These are phyloP conservation scores for Ceratocystis colombiana DNA, from an alignment of 2,329 filamentous ascomycete species.

Conservation along the genomic window DNA sequence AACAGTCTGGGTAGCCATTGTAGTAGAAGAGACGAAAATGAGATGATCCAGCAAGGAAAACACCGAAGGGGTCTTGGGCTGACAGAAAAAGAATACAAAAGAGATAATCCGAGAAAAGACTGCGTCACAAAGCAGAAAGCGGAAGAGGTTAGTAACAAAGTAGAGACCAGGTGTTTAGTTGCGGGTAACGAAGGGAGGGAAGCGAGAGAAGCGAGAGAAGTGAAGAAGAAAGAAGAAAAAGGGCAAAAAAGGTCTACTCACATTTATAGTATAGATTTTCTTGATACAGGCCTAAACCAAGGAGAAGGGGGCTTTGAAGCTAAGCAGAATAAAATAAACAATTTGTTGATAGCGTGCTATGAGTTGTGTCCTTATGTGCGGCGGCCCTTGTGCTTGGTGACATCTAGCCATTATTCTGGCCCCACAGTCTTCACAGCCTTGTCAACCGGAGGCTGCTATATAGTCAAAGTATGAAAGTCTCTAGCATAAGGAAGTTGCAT, in stretches of 20 bases:
- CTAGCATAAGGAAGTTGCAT: neutral
- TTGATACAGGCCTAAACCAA: neutral
- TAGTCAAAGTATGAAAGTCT: neutral
- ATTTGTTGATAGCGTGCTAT: neutral
- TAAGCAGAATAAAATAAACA: neutral
- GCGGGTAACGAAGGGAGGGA: neutral
- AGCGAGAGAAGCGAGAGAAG: neutral
- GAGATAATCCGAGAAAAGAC: neutral
- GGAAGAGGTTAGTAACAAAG: constrained; percentile 8
- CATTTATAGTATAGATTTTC: neutral
- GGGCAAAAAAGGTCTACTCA: neutral
- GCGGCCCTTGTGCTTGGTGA: too few relatives aligned
- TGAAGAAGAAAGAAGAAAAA: neutral
- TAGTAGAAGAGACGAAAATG: constrained; percentile 25
- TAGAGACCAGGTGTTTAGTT: constrained; percentile 8
- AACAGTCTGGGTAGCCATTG: constrained; percentile 30
- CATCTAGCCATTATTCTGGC: too few relatives aligned
- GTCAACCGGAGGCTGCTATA: neutral
- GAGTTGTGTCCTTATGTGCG: too few relatives aligned
- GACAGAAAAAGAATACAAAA: constrained; percentile 18
- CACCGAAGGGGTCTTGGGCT: constrained; percentile 26
- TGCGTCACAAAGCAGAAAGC: constrained; percentile 11
- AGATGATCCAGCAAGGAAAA: constrained; percentile 25
- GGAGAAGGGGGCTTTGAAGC: too few relatives aligned
- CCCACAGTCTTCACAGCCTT: neutral